Conservation (phyloP, 139 green algal genomes). For the Axilococcus clingmanii region DNA sequence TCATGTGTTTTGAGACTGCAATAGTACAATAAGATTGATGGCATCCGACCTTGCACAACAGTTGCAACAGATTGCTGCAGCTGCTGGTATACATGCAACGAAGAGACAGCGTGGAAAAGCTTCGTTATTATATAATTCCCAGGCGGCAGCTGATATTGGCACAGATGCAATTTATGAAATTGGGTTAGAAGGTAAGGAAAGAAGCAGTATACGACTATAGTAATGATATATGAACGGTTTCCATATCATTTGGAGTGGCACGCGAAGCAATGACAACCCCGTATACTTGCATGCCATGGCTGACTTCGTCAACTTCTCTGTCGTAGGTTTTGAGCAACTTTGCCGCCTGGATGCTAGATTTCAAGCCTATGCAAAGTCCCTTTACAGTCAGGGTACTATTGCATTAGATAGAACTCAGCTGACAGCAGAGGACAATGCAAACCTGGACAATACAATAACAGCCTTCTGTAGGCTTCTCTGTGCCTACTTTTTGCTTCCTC, state of each 20-base stretch:
- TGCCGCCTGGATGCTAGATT: slow-evolving; percentile 52
- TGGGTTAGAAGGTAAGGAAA: slow-evolving; percentile 26
- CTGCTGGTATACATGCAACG: slow-evolving; percentile 4
- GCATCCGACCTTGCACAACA: slow-evolving; percentile 24
- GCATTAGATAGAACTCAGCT: slow-evolving; percentile 48
- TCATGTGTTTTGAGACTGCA: no score
- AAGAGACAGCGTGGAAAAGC: slow-evolving; percentile 29
- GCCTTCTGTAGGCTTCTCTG: slow-evolving; percentile 62
- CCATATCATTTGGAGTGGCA: background rate
- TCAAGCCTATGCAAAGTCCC: slow-evolving; percentile 38
- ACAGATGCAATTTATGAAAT: slow-evolving; percentile 38
- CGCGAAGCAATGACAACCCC: background rate
- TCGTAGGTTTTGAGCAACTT: slow-evolving; percentile 70
- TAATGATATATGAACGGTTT: background rate
- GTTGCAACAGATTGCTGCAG: slow-evolving; percentile 22
- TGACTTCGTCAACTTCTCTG: background rate
- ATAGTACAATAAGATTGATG: no score
- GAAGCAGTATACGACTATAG: background rate
- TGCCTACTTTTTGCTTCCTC: slow-evolving; percentile 58
- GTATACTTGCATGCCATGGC: background rate
- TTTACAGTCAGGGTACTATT: slow-evolving; percentile 54
- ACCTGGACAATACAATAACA: slow-evolving; percentile 35
- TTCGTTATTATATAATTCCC: slow-evolving; percentile 44
- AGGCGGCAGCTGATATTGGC: slow-evolving; percentile 53
- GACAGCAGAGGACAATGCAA: slow-evolving; percentile 35